A percentile compares a stretch with the other conserved stretches of the same genome.
phyloP scores from a whole-genome alignment of 106 monocot species.

The Xerophyta viscosa region DNA sequence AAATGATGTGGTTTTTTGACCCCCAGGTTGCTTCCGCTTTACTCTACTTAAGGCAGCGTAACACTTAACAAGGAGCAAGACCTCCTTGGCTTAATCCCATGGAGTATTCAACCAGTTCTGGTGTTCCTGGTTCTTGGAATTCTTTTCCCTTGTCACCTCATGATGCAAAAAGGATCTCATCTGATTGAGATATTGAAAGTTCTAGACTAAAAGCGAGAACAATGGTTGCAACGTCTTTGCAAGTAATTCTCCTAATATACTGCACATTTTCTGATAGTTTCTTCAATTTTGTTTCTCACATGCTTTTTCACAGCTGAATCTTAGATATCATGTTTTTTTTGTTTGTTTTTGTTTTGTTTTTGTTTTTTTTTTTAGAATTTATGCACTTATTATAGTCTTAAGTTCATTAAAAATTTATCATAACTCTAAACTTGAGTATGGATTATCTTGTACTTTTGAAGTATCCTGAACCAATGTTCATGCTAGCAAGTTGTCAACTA shows the following conservation, averaged over 20 bases:
- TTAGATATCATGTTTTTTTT: no score
- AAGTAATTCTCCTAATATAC: neutral
- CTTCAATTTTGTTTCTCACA: no score
- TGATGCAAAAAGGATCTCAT: neutral
- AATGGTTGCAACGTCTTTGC: neutral
- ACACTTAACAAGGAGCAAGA: neutral
- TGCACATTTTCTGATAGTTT: no score
- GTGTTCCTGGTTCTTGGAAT: neutral
- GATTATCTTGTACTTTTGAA: no score
- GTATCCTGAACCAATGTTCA: no score
- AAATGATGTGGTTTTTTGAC: neutral
- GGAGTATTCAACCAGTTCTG: neutral
- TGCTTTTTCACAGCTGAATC: no score
- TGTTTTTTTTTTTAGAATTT: no score
- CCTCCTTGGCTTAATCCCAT: neutral
- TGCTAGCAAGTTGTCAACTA: no score
- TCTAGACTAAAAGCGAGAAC: neutral
- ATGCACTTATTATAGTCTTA: no score
- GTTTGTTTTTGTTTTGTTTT: no score
- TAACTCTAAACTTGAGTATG: no score
- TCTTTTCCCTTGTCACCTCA: neutral
- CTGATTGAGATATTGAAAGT: neutral
- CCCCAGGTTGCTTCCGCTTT: neutral
- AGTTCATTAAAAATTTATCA: no score
- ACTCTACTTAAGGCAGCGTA: neutral